Conservation (phyloP, 2,329 filamentous ascomycete genomes). For the Phaeosphaeria sp. region DNA sequence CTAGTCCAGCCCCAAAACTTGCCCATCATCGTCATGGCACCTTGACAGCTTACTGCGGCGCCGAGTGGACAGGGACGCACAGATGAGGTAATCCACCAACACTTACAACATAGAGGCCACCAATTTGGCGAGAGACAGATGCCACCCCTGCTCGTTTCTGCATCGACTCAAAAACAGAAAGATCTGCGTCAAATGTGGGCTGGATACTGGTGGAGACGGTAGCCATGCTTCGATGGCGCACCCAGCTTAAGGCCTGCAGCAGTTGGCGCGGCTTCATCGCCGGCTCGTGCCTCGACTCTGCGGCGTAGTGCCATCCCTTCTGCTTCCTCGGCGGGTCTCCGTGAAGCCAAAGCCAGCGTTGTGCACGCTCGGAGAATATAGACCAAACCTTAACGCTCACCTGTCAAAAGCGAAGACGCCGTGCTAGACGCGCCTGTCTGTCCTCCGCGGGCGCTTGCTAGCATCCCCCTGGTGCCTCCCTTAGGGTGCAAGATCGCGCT, state of each 20-base stretch:
- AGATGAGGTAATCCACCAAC: constrained; percentile 31
- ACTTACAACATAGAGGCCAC: constrained; percentile 25
- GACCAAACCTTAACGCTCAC: constrained; percentile 46
- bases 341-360: constrained; percentile 31
- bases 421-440: constrained; percentile 38
- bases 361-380: constrained; percentile 48
- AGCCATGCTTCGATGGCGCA: constrained; percentile 31
- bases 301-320: constrained; percentile 35
- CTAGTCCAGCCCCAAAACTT: constrained; percentile 24
- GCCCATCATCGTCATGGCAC: constrained; percentile 33
- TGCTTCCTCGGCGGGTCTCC: constrained; percentile 31
- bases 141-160: constrained; percentile 35
- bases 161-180: constrained; percentile 43
- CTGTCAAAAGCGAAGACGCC: constrained; percentile 44
- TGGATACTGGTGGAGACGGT: constrained; percentile 34
- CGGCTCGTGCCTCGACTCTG: constrained; percentile 46
- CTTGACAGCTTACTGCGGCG: constrained; percentile 40
- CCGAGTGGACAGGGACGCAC: constrained; percentile 27
- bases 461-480: constrained; percentile 34
- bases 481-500: constrained; percentile 39
- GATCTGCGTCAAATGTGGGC: constrained; percentile 35
- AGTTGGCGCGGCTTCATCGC: constrained; percentile 39
- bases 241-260: constrained; percentile 32
- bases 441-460: constrained; percentile 34
- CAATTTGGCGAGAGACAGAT: constrained; percentile 33